Conservation (phyloP, 2,329 filamentous ascomycete genomes). For the Alternaria infectoria region DNA sequence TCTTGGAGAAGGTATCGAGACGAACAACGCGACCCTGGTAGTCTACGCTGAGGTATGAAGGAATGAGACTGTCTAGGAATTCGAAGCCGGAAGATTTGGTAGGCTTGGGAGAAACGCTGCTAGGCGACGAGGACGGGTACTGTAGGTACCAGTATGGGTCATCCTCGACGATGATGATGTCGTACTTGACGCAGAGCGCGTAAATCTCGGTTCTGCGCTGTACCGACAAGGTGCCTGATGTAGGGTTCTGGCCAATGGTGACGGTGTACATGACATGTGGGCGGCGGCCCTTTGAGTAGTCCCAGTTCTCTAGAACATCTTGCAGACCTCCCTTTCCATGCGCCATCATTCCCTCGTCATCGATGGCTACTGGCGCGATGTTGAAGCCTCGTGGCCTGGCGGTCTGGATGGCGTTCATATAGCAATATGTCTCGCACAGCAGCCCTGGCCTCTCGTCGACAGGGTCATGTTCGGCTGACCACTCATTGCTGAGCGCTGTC, state of each 20-base stretch:
- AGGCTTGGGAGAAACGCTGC: conserved; percentile 36
- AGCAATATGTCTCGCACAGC: conserved; percentile 80
- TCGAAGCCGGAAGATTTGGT: conserved; percentile 69
- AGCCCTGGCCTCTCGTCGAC: conserved; percentile 75
- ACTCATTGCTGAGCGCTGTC: conserved; percentile 76
- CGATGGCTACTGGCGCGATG: conserved; percentile 75
- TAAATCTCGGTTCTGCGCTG: conserved; percentile 80
- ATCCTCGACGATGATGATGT: conserved; percentile 90
- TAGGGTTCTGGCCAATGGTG: conserved; percentile 91
- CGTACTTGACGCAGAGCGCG: conserved; percentile 78
- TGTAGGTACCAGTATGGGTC: conserved; percentile 97
- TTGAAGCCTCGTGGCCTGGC: conserved; percentile 73
- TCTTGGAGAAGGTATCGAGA: conserved; percentile 94
- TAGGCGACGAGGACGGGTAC: conserved; percentile 72
- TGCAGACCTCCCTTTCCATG: conserved; percentile 74
- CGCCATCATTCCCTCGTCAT: conserved; percentile 79
- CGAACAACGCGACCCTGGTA: conserved; percentile 85
- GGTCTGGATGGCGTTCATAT: conserved; percentile 76
- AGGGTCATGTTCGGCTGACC: conserved; percentile 72
- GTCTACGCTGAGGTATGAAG: conserved; percentile 82
- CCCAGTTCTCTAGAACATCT: conserved; percentile 84
- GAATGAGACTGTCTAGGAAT: conserved; percentile 83
- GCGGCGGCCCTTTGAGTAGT: conserved; percentile 72
- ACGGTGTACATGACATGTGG: conserved; percentile 91
- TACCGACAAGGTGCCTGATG: conserved; percentile 75